Base-by-base conservation (phyloP, 257 asterid species). In the Solanum infundibuliforme region DNA sequence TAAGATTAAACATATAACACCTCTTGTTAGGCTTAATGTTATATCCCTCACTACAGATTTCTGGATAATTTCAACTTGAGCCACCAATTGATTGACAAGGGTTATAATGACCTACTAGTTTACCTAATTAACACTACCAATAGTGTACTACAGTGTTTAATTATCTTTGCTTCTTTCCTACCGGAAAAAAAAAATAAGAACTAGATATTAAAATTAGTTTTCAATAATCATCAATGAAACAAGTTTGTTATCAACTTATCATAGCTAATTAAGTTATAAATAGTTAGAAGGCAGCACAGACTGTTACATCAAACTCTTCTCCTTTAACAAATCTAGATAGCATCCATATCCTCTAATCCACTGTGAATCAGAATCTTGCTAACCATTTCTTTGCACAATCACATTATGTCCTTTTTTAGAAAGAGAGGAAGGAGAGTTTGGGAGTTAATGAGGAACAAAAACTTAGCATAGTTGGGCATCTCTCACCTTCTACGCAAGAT, bases 401-500 rank as follows among this genome's bases (percentile, higher is more conserved):
- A 79, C 85, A 43, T 43, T 41, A 79, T 43, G 66, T 27, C 52
- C 66, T 13, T 1, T 41, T 27, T 27, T 43, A 41, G 62, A 76
- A 38, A 9, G 58, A 21, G 60, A n/a, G 34, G 7, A 29, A 43
- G 34, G 65, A 79, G 84, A 27, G 27, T 27, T 79, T 43, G 65
- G 27, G 16, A 79, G 27, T 55, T 85, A 86, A 83, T 81, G 87
- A 60, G 75, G 60, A 84, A 76, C 34, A 86, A 58, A 89, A 90
- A 43, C 91, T n/a, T 86, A 87, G 87, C 69, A 82, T 85, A 76
- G 87, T 62, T 12, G 41, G 48, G 84, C 85, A 83, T 87, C 73
- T 89, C 90, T 60, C 91, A 94, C 94, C 90, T 6, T 90, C 94
- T 90, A 84, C 88, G 68, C 85, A 87, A 71, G 84, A 65, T 62